Base-by-base conservation (phyloP, 805 yeast genomes). In the Wickerhamomyces queroliae region DNA sequence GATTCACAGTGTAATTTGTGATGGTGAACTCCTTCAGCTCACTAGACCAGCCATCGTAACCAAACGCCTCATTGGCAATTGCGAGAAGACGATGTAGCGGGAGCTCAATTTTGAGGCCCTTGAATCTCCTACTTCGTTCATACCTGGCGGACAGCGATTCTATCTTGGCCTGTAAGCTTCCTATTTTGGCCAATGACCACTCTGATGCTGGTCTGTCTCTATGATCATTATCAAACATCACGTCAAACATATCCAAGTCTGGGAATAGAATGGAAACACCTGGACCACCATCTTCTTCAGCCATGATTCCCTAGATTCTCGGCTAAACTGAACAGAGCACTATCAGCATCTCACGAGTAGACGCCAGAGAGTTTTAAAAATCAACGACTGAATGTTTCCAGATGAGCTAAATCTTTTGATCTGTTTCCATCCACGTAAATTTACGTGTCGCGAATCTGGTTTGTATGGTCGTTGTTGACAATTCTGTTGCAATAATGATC, bases 41-140 rank as follows among this genome's bases (percentile, higher is more conserved):
- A 24, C 72, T 62, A 7, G 69, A 64, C 83, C 83, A 78, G 8
- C 83, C 83, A 43, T 74, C 64, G 50, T 61, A 72, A 0, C 82
- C 83, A 56, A 75, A 77, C 0, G 68, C 56, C 28, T 70, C 74
- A 42, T 77, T 77, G 1, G 78, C 76, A 40, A 68, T 53, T 12
- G 56, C 55, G 7, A 70, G 50, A 4, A 72, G 50, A 17, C 45
- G 43, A 40, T 62, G 58, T 5, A 57, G 48, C 1, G 72, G 67
- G 15, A 68, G 31, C 7, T 35, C 45, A 22, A 47, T 46, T 1
- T 35, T 23, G 19, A 41, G 6, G 24, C 38, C 33, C 4, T 17
- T 23, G 5, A 43, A 39, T 8, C 38, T 21, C 18, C 33, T 46
- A n/a, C n/a, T n/a, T 9, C 35, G 35, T 19, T 20, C 25, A 16